Conservation (phyloP, 192 early-diverging fungal genomes). For the Lobosporangium transversale region DNA sequence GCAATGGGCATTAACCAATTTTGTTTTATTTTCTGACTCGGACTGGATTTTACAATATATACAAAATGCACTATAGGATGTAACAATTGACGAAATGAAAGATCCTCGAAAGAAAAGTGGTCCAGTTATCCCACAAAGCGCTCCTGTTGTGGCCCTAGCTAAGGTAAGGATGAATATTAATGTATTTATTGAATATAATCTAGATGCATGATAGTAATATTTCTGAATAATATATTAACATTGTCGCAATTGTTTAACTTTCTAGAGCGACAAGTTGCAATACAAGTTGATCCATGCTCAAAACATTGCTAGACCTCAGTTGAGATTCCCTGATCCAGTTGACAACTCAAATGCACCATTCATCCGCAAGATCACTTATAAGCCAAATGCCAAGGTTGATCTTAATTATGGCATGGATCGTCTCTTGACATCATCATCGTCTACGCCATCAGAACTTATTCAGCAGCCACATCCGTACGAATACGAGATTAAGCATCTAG, state of each 20-base stretch:
- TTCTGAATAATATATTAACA: too few relatives aligned
- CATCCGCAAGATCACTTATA: constrained; percentile 80
- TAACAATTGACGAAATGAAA: constrained; percentile 77
- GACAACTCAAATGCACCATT: constrained; percentile 90
- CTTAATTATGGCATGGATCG: constrained; percentile 67
- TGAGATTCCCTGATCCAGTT: constrained; percentile 83
- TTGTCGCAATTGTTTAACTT: too few relatives aligned
- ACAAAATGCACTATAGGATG: too few relatives aligned
- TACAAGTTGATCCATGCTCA: constrained; percentile 72
- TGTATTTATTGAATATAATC: too few relatives aligned
- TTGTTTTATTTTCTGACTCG: too few relatives aligned
- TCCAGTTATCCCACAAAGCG: constrained; percentile 51
- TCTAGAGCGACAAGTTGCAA: constrained; percentile 50
- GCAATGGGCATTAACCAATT: too few relatives aligned
- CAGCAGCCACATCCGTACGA: constrained; percentile 87
- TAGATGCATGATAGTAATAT: too few relatives aligned
- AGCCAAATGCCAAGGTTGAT: constrained; percentile 84
- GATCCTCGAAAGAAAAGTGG: constrained; percentile 54
- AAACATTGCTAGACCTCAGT: constrained; percentile 86
- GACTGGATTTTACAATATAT: too few relatives aligned
- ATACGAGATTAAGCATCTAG: constrained; percentile 84
- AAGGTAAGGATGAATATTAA: too few relatives aligned
- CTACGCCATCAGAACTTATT: constrained; percentile 6
- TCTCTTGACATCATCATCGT: constrained; percentile 3
- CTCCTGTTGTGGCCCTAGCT: constrained; percentile 59